Evolutionary conservation across 1,284 basidiomycete genomes (phyloP), one percentile per base, ranked within the genome.

Genomic region (Anthracocystis setariae): DNA sequence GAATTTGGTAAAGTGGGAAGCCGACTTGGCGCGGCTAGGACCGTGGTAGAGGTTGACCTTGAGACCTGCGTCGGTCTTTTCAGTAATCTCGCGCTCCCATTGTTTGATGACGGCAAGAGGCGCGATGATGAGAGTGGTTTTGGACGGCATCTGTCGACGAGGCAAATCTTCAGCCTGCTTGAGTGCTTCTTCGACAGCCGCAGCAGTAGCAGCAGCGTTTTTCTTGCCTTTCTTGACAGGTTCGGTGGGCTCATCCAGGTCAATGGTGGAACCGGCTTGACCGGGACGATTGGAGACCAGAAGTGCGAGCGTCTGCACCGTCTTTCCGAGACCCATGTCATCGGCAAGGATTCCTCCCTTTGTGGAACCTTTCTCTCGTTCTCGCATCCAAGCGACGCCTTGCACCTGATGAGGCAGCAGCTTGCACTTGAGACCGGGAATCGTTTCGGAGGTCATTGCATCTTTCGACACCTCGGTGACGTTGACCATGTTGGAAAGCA

Each of bases 291-390:
- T 95, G 0, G 94, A 94, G 1, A 95, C 92, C 57, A 98, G 85
- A 43, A 98, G 87, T 80, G 94, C 89, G 43, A 97, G 96, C 0
- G 90, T 92, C 86, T 97, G 94, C 0, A 97, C 86, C 0, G 94
- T 97, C 91, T 94, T 80, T 3, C 80, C 93, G 0, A 96, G 85
- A 32, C 94, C 94, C 94, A 97, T 97, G 81, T 96, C 92, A 75
- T 93, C 92, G 35, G 92, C 74, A 27, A 98, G 84, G 58, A 98
- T 97, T 2, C 95, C 94, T 32, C 94, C 94, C 25, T 82, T 86
- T 73, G 90, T 89, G 8, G 52, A 62, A 88, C 89, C 90, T 5
- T 86, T 85, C 83, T 97, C 94, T 18, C 94, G 87, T 32, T 90
- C 88, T 29, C 86, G 86, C 92, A 98, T 94, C 93, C 94, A 98